phyloP scores from a whole-genome alignment of 345 rosid genomes.

The Brassica rapa region DNA sequence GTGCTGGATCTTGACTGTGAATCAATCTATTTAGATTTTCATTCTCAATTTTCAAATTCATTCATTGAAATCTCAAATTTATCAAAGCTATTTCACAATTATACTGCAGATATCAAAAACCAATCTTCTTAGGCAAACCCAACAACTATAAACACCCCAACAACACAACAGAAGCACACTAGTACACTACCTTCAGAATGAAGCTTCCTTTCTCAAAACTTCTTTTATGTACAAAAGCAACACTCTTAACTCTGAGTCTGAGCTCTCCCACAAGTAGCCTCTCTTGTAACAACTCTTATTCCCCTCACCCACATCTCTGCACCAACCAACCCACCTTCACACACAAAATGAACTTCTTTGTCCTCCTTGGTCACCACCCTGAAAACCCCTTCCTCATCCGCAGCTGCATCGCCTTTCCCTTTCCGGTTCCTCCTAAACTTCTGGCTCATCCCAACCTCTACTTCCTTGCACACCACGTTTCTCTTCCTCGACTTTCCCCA shows the following conservation, averaged over 20 bases:
- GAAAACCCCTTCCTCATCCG: conserved; percentile 63
- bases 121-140: conserved; percentile 25
- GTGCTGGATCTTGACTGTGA: not conserved
- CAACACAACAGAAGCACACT: not conserved
- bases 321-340: conserved; percentile 66
- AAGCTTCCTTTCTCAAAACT: conserved; percentile 37
- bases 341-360: conserved; percentile 81
- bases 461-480: conserved; percentile 71
- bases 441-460: conserved; percentile 61
- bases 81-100: conserved; percentile 20
- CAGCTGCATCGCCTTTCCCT: conserved; percentile 45
- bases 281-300: conserved; percentile 70
- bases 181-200: conserved; percentile 26
- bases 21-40: not conserved
- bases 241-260: conserved; percentile 21
- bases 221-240: conserved; percentile 34
- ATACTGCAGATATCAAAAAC: conserved; percentile 25
- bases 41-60: not conserved
- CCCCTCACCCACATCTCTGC: conserved; percentile 98
- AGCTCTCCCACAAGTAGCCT: conserved; percentile 46
- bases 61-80: not conserved
- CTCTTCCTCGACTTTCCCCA: conserved; percentile 83
- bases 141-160: conserved; percentile 36
- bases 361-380: conserved; percentile 65
- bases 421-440: conserved; percentile 53